Evolutionary conservation across 306 rosid genomes (phyloP).

Genomic region (Potentilla sterilis): DNA sequence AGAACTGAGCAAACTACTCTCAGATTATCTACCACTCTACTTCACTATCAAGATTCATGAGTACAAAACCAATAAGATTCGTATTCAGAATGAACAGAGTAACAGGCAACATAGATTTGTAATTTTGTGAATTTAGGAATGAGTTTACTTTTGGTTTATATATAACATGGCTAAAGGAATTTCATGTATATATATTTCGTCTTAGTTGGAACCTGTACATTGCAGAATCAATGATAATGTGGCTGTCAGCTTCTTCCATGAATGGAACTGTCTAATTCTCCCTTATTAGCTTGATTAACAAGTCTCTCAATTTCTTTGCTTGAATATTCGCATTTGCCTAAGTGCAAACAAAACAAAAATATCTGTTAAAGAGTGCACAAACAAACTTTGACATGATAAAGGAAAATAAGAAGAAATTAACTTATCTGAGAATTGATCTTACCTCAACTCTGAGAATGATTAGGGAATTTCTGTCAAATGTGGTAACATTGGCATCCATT

Average conservation of each 20-base stretch:
- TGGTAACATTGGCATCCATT: conserved; percentile 52
- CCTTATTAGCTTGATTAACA: conserved; percentile 37
- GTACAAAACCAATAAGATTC: neutral
- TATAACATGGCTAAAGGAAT: neutral
- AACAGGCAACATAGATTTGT: neutral
- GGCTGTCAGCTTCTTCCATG: neutral
- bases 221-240: neutral
- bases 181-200: neutral
- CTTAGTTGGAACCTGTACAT: neutral
- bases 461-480: conserved; percentile 42
- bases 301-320: conserved; percentile 42
- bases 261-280: conserved; percentile 1
- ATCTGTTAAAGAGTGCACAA: conserved; percentile 6
- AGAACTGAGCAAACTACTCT: neutral
- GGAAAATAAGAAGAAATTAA: neutral
- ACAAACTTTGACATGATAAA: neutral
- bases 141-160: neutral
- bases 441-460: conserved; percentile 68
- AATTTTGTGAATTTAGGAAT: neutral
- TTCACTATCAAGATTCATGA: neutral
- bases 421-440: conserved; percentile 19
- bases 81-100: neutral
- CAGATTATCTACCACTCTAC: neutral
- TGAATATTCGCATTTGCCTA: conserved; percentile 56
- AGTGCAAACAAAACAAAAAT: conserved; percentile 21